Base-by-base conservation (phyloP, 495 filamentous ascomycete genomes). In the Hypoxylon fragiforme region DNA sequence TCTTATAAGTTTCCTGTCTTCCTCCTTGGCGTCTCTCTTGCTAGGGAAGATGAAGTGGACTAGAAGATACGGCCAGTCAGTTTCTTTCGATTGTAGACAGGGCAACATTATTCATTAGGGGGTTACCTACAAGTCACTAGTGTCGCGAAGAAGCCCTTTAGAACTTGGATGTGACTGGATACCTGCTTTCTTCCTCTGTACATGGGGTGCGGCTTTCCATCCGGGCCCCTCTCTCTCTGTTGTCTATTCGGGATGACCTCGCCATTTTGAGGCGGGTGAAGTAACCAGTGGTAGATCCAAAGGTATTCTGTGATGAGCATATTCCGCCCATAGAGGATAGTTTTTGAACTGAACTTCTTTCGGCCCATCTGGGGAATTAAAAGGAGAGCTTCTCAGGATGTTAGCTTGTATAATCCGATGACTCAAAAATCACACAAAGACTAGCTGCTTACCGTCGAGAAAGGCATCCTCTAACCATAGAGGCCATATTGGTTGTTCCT, bases 101-200 rank as follows among this genome's bases (percentile, higher is more conserved):
- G 24, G 24, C 34, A 14, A 37, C 9, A 16, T 3, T 16, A 16
- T 13, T 15, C 2, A 18, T 2, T 9, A 18, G 8, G 9, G 61
- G 58, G 5, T 62, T 54, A 42, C 52, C 54, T 18, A 69, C 60
- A 70, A 48, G 71, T 75, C 6, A 58, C 42, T 7, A 63, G 36
- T 56, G 66, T 28, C 77, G 81, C 60, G 54, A 92, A 76, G 62
- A 91, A 88, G 9, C 83, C 83, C 73, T 95, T 96, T 36, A 98
- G 72, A n/a, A 97, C 92, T 74, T 98, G 94, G 51, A 97, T 88
- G 69, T 98, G 94, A 60, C 92, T 97, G 0, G 92, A 97, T 7
- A 98, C 89, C 68, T 95, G 89, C 70, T 98, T 98, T 44, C 94
- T 77, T 31, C 62, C 63, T 40, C 65, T 51, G 31, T 63, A 68